Conservation (phyloP, 345 rosid genomes). For the Populus davidiana region DNA sequence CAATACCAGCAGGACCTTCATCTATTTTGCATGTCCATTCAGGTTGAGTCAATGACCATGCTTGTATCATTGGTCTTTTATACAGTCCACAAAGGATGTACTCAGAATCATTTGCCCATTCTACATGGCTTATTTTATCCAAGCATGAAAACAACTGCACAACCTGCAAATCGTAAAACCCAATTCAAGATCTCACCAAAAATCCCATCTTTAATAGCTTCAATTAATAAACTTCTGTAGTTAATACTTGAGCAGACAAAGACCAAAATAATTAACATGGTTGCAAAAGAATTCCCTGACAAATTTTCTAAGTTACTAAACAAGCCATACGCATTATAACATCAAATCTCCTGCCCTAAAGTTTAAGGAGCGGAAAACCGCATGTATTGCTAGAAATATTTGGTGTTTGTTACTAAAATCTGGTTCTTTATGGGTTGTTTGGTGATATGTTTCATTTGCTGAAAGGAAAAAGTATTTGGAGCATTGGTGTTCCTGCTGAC, state of each 20-base stretch:
- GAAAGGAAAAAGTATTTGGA: too few species aligned
- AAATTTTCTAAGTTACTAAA: conserved; percentile 1
- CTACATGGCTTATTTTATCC: conserved; percentile 93
- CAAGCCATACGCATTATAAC: not conserved
- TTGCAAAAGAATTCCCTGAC: not conserved
- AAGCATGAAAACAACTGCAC: conserved; percentile 94
- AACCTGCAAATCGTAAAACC: conserved; percentile 55
- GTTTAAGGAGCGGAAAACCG: too few species aligned
- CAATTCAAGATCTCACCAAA: not conserved
- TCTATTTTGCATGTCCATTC: conserved; percentile 99
- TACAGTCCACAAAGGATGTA: conserved; percentile 91
- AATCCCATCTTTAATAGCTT: not conserved
- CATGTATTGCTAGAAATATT: too few species aligned
- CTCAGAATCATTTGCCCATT: conserved; percentile 96
- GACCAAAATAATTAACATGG: too few species aligned
- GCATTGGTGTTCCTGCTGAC: too few species aligned
- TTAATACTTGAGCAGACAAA: not conserved
- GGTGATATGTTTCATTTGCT: too few species aligned
- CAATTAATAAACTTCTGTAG: not conserved
- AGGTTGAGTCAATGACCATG: conserved; percentile 85
- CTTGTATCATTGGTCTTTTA: conserved; percentile 90
- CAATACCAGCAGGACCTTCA: conserved; percentile 94
- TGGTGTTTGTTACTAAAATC: too few species aligned
- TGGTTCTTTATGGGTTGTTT: too few species aligned
- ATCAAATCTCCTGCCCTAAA: not conserved